phyloP scores from a whole-genome alignment of 352 stramenopile species.

The Peronospora farinosa region DNA sequence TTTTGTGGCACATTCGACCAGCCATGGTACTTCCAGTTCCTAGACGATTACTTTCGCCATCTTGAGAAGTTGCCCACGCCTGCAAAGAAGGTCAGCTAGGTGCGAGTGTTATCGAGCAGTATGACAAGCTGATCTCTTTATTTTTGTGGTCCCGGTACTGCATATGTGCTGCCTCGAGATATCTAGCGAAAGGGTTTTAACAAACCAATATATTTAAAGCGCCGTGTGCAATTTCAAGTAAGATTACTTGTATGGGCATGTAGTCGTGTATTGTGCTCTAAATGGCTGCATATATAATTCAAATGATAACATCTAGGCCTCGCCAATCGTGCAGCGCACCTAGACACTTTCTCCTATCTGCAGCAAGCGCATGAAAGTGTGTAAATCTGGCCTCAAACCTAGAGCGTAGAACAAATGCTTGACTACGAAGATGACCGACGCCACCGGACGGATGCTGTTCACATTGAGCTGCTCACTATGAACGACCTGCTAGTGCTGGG shows the following conservation, averaged over 20 bases:
- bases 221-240: not conserved
- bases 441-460: constrained; percentile 14
- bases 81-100: constrained; percentile 41
- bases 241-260: not conserved
- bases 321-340: constrained; percentile 16
- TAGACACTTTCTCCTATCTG: not conserved
- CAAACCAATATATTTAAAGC: not conserved
- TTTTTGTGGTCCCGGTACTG: not conserved
- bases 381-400: too few species aligned
- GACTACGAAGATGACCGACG: constrained; percentile 17
- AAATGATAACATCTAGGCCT: constrained; percentile 1
- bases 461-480: constrained; percentile 35
- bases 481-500: constrained; percentile 45
- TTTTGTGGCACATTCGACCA: constrained; percentile 90
- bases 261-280: not conserved
- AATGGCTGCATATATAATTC: not conserved
- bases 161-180: not conserved
- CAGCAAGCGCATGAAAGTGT: not conserved
- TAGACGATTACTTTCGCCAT: constrained; percentile 81
- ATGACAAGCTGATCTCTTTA: not conserved
- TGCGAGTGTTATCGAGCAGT: not conserved
- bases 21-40: constrained; percentile 79
- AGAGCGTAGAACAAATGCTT: not conserved
- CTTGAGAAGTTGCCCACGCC: constrained; percentile 55
- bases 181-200: not conserved